Evolutionary conservation across 2,329 filamentous ascomycete genomes (phyloP), one percentile per base, ranked within the genome.

Genomic region (Pseudocercospora eumusae): DNA sequence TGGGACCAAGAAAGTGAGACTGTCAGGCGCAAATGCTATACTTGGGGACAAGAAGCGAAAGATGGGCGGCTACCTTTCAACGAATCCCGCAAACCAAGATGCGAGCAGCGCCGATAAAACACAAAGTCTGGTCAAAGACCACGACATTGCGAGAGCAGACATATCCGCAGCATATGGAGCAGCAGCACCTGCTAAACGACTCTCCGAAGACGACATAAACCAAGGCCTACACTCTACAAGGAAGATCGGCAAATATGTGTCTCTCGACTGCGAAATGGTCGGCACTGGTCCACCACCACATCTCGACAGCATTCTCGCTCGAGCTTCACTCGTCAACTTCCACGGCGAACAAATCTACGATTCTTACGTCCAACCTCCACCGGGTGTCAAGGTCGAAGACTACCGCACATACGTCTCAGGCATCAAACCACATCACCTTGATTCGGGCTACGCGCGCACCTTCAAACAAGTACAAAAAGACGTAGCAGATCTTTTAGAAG

Each of bases 201-300:
- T 90, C 49, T 78, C 86, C 36, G 56, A 50, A 3, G 82, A 83
- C 10, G 52, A 54, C 2, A 18, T 36, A 15, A 54, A 54, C 31
- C 28, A n/a, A 18, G 52, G 52, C 9, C 70, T 79, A 1, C 69
- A 73, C 65, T 75, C 80, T 23, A 85, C 83, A 5, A 78, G 89
- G 36, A 85, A 92, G 57, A 80, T 93, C 20, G 95, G 93, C 56
- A 96, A 95, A 82, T 99, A 96, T 75, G 80, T 99, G 45, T 90
- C 91, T 20, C 86, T 99, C 52, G 95, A 99, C 79, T 99, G 95
- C 76, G 95, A 99, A 79, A 99, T 99, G 95, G 95, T 99, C 25
- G 95, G 93, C 53, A 86, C 96, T 11, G 90, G 89, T 0, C 76
- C 85, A 5, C 80, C 85, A 2, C 86, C 86, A 45, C 86, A 86